phyloP scores from a whole-genome alignment of 192 early-diverging fungal genomes.

The Tieghemiomyces parasiticus region DNA sequence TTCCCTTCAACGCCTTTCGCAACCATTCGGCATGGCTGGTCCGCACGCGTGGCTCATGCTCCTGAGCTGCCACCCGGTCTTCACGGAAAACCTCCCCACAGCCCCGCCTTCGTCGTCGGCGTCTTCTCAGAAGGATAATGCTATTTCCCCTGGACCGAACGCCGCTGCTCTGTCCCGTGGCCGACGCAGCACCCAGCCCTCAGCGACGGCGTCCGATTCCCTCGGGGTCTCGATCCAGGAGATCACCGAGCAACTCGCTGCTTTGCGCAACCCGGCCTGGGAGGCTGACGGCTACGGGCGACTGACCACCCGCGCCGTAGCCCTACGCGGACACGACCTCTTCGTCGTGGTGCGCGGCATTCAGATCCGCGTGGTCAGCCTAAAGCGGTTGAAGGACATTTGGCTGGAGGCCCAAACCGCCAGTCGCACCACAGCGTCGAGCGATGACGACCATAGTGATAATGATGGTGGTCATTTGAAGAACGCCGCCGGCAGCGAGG shows the following conservation, averaged over 20 bases:
- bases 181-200: not conserved
- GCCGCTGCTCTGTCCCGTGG: not conserved
- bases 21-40: not conserved
- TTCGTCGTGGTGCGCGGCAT: slow-evolving; percentile 9
- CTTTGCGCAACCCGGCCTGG: not conserved
- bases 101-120: too few species aligned
- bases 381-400: slow-evolving; percentile 8
- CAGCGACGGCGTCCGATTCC: not conserved
- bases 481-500: not conserved
- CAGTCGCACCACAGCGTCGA: not conserved
- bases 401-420: not conserved
- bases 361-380: slow-evolving; percentile 7
- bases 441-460: too few species aligned
- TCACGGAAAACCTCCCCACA: not conserved
- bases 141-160: not conserved
- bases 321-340: slow-evolving; percentile 6
- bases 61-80: not conserved
- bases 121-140: not conserved
- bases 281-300: not conserved
- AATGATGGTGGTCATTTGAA: too few species aligned
- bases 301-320: not conserved
- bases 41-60: not conserved
- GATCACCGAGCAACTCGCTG: not conserved
- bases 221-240: not conserved
- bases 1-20: too few species aligned